Evolutionary conservation across 345 rosid genomes (phyloP), one percentile per base, ranked within the genome.

Genomic region (Eucalyptus pauciflora): DNA sequence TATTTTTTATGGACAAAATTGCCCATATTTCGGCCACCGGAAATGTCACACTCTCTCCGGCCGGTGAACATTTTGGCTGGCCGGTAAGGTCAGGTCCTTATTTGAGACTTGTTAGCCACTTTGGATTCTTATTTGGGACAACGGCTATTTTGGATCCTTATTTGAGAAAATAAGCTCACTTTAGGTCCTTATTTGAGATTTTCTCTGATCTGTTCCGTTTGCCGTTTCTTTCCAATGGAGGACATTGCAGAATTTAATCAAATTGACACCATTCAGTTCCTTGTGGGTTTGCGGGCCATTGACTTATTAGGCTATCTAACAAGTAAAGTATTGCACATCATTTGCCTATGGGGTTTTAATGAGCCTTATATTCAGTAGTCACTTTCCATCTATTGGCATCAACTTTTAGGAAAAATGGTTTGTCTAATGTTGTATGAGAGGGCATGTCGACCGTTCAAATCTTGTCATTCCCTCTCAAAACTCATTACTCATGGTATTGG

Each of bases 371-470:
- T 29, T 62, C 1, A 13, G 71, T 29, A 62, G 17, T 3, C 0
- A 51, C 56, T 51, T 51, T 51, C 0, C 56, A 51, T 51, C 56
- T 6, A 52, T 52, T 7, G 56, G 4, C 71, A 62, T 27, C 71
- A 29, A 62, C 33, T 62, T 62, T 7, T 0, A n/a, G n/a, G 29
- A 0, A 62, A 13, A 27, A 27, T 0, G 67, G 7, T 62, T 62
- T 62, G 33, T 29, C 17, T 29, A 29, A 62, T 7, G 31, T 29
- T 0, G 16, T 62, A 62, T 29, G 3, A n/a, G 33, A 62, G 15
- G 8, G 0, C 33, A 27, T 62, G 69, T 62, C 17, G 0, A 4
- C n/a, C 4, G 0, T 0, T 62, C 33, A 27, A 31, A 29, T 62
- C n/a, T 60, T 7, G 71, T 62, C 8, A 25, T 0, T 29, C 37